A percentile compares a stretch with the other conserved stretches of the same genome.
Conservation (phyloP, 805 yeast species). For the Blastobotrys attinorum region DNA sequence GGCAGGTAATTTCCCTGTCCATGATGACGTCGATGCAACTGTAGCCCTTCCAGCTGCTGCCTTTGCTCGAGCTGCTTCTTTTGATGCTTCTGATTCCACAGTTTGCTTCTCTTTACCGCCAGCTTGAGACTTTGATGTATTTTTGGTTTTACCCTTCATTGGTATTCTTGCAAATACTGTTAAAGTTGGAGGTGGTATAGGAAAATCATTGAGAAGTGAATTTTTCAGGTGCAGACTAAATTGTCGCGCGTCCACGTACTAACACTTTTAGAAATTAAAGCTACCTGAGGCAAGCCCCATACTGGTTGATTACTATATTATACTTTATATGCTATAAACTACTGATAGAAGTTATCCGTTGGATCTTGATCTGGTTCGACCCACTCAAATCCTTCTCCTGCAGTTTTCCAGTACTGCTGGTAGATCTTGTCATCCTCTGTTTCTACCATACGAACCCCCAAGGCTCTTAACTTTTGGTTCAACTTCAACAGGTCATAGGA, state of each 20-base stretch:
- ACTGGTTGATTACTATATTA: no score
- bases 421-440: constrained; percentile 57
- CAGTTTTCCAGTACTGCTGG: constrained; percentile 78
- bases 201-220: no score
- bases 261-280: no score
- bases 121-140: background rate
- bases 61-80: constrained; percentile 2
- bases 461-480: constrained; percentile 10
- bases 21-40: constrained; percentile 37
- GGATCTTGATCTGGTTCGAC: constrained; percentile 88
- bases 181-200: background rate
- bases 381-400: constrained; percentile 83
- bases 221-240: no score
- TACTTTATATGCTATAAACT: no score
- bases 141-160: background rate
- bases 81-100: background rate
- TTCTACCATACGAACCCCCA: constrained; percentile 11
- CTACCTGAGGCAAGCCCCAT: no score
- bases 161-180: background rate
- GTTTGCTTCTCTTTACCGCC: background rate
- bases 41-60: constrained; percentile 13
- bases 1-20: constrained; percentile 95
- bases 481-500: constrained; percentile 2
- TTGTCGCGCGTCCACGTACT: no score
- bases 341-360: constrained; percentile 37